Conservation (phyloP, 768 basidiomycete genomes). For the Boletus subcaerulescens region DNA sequence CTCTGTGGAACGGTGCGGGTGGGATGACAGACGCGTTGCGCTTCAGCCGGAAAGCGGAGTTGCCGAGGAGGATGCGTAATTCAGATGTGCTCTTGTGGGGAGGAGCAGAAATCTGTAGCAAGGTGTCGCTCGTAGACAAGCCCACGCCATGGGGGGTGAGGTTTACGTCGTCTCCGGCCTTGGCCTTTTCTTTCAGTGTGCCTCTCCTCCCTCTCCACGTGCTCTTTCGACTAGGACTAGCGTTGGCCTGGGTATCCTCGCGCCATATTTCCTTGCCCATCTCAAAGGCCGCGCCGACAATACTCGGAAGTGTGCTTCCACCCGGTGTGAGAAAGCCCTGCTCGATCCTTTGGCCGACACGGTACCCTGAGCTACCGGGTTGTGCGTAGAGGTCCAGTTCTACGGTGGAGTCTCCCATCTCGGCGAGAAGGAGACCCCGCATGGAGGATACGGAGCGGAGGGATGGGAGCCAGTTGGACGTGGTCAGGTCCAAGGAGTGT, state of each 20-base stretch:
- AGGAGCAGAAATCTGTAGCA: constrained; percentile 50
- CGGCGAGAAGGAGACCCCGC: constrained; percentile 46
- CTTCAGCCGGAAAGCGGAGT: constrained; percentile 54
- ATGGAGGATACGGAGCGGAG: constrained; percentile 40
- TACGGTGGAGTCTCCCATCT: constrained; percentile 47
- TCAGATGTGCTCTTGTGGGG: constrained; percentile 52
- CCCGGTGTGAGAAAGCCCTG: constrained; percentile 32
- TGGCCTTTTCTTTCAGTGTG: constrained; percentile 5
- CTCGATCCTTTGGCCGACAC: constrained; percentile 40
- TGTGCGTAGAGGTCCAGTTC: constrained; percentile 37
- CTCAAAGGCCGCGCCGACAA: constrained; percentile 10
- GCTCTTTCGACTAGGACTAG: not conserved
- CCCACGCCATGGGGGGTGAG: constrained; percentile 17
- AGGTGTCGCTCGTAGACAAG: constrained; percentile 48
- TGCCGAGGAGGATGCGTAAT: constrained; percentile 61
- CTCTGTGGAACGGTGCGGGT: constrained; percentile 12
- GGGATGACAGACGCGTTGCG: constrained; percentile 47
- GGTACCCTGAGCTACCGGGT: constrained; percentile 37
- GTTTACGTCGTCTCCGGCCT: constrained; percentile 1
- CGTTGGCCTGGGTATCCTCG: constrained; percentile 8
- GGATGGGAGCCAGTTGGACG: constrained; percentile 21
- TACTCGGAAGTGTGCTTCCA: constrained; percentile 19
- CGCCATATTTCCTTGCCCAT: constrained; percentile 23
- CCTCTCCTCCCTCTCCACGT: constrained; percentile 16
- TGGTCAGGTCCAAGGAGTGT: constrained; percentile 2